phyloP scores from a whole-genome alignment of 73 alveolate species.

The Symbiodinium pilosum region DNA sequence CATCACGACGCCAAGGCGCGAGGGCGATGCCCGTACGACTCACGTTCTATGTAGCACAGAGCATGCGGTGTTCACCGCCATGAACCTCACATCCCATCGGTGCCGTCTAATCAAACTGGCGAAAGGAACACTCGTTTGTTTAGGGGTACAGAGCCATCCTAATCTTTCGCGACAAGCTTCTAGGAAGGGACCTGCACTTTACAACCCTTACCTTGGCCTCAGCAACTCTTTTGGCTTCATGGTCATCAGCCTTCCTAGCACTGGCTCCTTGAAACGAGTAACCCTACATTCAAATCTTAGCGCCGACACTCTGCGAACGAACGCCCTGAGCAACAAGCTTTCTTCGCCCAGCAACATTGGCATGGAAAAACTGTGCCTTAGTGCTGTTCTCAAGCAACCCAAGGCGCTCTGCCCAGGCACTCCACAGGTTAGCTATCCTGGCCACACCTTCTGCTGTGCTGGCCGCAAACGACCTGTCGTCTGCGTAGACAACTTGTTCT shows the following conservation, averaged over 20 bases:
- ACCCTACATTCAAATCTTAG: neutral
- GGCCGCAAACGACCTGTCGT: neutral
- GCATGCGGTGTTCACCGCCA: neutral
- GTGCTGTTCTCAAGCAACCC: neutral
- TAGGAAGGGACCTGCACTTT: conserved; percentile 4
- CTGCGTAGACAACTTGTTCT: neutral
- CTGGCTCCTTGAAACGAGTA: neutral
- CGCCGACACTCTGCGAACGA: neutral
- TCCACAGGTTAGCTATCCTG: neutral
- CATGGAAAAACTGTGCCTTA: conserved; percentile 23
- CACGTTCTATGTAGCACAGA: neutral
- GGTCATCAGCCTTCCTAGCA: neutral
- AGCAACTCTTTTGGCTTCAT: neutral
- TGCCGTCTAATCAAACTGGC: neutral
- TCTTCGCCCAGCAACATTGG: neutral
- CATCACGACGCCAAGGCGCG: neutral
- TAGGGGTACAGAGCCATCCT: neutral
- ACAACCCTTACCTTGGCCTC: neutral
- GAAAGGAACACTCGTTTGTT: neutral
- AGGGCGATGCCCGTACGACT: neutral
- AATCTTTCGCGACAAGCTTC: neutral
- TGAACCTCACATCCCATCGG: neutral
- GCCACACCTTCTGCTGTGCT: neutral
- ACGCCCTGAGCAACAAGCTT: neutral
- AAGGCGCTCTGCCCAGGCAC: neutral